Evolutionary conservation across 805 yeast species (phyloP).

Genomic region (Suhomyces faveliae): DNA sequence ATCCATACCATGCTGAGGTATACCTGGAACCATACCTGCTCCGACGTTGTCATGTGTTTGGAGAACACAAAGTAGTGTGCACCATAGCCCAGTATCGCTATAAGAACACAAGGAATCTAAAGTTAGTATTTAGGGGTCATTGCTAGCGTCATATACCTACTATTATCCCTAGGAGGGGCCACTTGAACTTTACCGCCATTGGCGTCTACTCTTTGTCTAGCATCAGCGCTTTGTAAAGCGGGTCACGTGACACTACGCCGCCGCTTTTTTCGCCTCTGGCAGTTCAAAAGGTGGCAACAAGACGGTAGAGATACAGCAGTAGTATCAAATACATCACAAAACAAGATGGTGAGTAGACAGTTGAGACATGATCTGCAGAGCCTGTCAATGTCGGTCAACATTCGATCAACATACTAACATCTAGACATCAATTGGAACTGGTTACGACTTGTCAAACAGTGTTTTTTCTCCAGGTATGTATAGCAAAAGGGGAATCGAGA

Average conservation of each 20-base stretch:
- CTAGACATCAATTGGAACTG: slow-evolving; percentile 94
- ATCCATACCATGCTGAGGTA: slow-evolving; percentile 63
- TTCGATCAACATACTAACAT: slow-evolving; percentile 10
- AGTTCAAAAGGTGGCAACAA: slow-evolving; percentile 1
- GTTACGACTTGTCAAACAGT: slow-evolving; percentile 96
- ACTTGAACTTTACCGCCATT: slow-evolving; percentile 15
- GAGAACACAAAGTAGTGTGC: slow-evolving; percentile 57
- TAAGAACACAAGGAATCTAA: slow-evolving; percentile 64
- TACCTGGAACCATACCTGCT: slow-evolving; percentile 49
- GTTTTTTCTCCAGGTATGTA: slow-evolving; percentile 77
- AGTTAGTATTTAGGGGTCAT: slow-evolving; percentile 16
- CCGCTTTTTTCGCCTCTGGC: slow-evolving; percentile 1
- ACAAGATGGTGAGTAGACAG: slow-evolving; percentile 7
- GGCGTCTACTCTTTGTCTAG: not conserved
- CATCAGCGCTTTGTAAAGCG: not conserved
- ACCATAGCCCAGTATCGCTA: slow-evolving; percentile 59
- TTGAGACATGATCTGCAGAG: no score
- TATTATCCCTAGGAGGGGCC: slow-evolving; percentile 17
- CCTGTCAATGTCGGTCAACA: no score
- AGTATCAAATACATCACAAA: not conserved
- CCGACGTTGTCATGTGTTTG: slow-evolving; percentile 35
- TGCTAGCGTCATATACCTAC: slow-evolving; percentile 11
- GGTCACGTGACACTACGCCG: not conserved
- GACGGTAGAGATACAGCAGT: not conserved
- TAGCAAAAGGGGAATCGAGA: not conserved